Conservation (phyloP, 306 rosid species). For the Medicago arabica region DNA sequence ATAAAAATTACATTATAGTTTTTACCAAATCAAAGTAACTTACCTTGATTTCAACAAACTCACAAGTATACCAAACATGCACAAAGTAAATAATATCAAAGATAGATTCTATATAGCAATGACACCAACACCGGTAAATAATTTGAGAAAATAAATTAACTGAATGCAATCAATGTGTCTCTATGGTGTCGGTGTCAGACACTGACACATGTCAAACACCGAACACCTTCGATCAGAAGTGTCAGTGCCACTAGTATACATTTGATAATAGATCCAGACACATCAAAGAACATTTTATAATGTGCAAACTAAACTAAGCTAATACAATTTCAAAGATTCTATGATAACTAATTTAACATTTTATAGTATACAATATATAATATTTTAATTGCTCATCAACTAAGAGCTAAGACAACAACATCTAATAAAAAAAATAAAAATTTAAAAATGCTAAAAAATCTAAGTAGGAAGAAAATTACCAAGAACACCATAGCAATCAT, state of each 20-base stretch:
- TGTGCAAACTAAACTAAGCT: background rate
- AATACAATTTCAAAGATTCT: background rate
- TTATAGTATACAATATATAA: background rate
- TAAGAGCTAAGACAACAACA: background rate
- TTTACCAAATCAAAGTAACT: no score
- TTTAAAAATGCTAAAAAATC: constrained; percentile 1
- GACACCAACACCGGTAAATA: no score
- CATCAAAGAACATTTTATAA: background rate
- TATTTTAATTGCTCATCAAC: background rate
- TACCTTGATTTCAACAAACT: no score
- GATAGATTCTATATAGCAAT: no score
- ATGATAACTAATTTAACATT: background rate
- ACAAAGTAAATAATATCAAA: no score
- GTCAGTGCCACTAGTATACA: background rate
- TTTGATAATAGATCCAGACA: background rate
- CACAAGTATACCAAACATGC: no score
- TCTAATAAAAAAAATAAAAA: background rate
- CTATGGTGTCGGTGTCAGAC: no score
- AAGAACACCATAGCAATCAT: constrained; percentile 81
- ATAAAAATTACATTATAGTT: no score
- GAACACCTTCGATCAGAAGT: no score
- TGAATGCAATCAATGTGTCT: no score
- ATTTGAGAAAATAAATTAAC: no score
- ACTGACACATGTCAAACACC: no score
- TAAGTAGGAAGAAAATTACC: constrained; percentile 42